Evolutionary conservation across 2,329 filamentous ascomycete species (phyloP).

Genomic region (Colletotrichum sp.): DNA sequence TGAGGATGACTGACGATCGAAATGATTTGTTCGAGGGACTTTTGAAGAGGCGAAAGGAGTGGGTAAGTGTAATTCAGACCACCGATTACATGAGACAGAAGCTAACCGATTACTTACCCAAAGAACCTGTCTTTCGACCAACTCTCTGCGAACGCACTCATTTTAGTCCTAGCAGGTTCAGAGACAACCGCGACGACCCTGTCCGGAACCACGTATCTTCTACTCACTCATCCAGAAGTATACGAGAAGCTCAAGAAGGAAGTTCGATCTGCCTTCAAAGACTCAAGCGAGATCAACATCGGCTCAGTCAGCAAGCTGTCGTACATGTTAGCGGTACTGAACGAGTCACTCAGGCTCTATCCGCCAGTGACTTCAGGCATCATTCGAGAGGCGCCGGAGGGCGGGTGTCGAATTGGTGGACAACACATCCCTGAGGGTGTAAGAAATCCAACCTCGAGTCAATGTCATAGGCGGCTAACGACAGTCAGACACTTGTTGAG

Average conservation of each 20-base stretch:
- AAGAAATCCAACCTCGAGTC: neutral
- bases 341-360: conserved; percentile 45
- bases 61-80: neutral
- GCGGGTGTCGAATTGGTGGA: conserved; percentile 34
- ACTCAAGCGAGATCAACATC: conserved; percentile 42
- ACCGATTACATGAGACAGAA: neutral
- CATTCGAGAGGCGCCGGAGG: conserved; percentile 29
- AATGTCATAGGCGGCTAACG: neutral
- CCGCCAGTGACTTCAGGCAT: conserved; percentile 30
- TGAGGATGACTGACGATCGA: neutral
- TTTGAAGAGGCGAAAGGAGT: conserved; percentile 13
- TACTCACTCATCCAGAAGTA: conserved; percentile 34
- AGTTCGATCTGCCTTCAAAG: conserved; percentile 40
- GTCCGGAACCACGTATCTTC: conserved; percentile 42
- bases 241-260: conserved; percentile 39
- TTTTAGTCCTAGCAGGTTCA: conserved; percentile 39
- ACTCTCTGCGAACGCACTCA: conserved; percentile 18
- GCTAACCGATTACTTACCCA: conserved; percentile 10
- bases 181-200: conserved; percentile 52
- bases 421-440: conserved; percentile 32
- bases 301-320: conserved; percentile 30
- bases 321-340: conserved; percentile 45
- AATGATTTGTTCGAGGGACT: conserved; percentile 21
- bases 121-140: conserved; percentile 4
- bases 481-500: neutral